phyloP scores from a whole-genome alignment of 75 land plant genomes.

The Sequoiadendron giganteum region DNA sequence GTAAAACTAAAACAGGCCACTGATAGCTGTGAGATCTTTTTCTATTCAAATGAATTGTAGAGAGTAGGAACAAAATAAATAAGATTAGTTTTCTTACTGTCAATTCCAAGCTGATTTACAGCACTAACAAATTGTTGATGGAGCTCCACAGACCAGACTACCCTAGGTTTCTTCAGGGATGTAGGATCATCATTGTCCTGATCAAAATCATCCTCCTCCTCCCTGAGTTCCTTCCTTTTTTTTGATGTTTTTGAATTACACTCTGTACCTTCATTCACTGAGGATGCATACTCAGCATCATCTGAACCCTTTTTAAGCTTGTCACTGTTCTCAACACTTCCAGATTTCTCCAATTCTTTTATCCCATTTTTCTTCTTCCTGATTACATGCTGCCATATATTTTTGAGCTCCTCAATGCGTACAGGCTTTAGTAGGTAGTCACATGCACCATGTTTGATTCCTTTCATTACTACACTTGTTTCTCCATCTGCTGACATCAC shows the following conservation, averaged over 20 bases:
- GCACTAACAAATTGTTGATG: slow-evolving; percentile 94
- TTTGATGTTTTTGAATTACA: slow-evolving; percentile 41
- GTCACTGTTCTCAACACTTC: slow-evolving; percentile 50
- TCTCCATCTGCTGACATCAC: slow-evolving; percentile 94
- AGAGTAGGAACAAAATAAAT: not conserved
- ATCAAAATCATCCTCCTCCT: slow-evolving; percentile 77
- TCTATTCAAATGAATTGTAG: not conserved
- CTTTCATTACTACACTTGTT: slow-evolving; percentile 83
- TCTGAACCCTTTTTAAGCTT: slow-evolving; percentile 34
- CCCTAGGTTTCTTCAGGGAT: slow-evolving; percentile 78
- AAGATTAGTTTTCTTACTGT: slow-evolving; percentile 52
- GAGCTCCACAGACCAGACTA: slow-evolving; percentile 95
- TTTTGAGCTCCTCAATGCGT: slow-evolving; percentile 76
- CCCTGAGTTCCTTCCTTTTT: slow-evolving; percentile 48
- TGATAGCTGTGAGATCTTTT: not conserved
- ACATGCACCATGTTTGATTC: slow-evolving; percentile 92
- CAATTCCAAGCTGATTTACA: slow-evolving; percentile 86
- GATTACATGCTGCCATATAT: slow-evolving; percentile 91
- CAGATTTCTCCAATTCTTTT: slow-evolving; percentile 47
- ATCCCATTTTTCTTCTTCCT: slow-evolving; percentile 57
- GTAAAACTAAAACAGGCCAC: not conserved
- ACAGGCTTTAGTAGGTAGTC: slow-evolving; percentile 91
- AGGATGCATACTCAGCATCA: slow-evolving; percentile 58
- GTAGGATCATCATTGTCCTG: slow-evolving; percentile 73
- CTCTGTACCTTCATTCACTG: slow-evolving; percentile 62